Evolutionary conservation across 176 grass and related monocot species (phyloP).

Genomic region (Avena atlantica): DNA sequence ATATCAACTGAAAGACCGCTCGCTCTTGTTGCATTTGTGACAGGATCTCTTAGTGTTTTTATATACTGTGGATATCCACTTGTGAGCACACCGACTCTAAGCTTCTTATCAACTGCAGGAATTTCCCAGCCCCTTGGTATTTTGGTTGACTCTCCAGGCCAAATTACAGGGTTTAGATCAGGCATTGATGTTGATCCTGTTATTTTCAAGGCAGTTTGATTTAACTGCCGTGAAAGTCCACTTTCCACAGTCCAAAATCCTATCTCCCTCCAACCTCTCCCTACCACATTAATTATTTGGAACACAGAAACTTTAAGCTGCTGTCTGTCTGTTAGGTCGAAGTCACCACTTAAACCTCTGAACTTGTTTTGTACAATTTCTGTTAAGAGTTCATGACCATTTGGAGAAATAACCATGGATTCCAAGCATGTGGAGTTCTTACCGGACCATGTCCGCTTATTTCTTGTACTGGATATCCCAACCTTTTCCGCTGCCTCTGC

Average conservation of each 20-base stretch:
- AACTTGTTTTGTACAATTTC: constrained; percentile 39
- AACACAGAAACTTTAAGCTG: constrained; percentile 42
- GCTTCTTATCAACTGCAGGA: constrained; percentile 20
- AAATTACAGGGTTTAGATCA: constrained; percentile 43
- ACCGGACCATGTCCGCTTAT: neutral
- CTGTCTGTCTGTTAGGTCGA: constrained; percentile 34
- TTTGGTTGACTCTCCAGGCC: constrained; percentile 52
- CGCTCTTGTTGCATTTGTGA: constrained; percentile 31
- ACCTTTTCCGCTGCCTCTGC: constrained; percentile 52
- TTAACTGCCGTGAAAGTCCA: constrained; percentile 34
- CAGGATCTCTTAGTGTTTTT: constrained; percentile 4
- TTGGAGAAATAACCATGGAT: constrained; percentile 2
- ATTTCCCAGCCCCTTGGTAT: constrained; percentile 57
- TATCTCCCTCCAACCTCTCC: constrained; percentile 43
- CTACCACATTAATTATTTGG: constrained; percentile 58
- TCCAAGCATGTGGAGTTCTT: constrained; percentile 42
- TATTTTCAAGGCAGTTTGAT: constrained; percentile 7
- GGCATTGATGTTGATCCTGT: neutral
- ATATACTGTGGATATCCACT: constrained; percentile 33
- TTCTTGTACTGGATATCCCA: neutral
- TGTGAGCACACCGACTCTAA: constrained; percentile 48
- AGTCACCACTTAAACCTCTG: constrained; percentile 46
- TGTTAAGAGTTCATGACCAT: constrained; percentile 37
- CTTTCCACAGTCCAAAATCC: constrained; percentile 49
- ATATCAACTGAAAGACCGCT: constrained; percentile 39